Evolutionary conservation across 345 rosid species (phyloP).

Genomic region (Hevea brasiliensis): DNA sequence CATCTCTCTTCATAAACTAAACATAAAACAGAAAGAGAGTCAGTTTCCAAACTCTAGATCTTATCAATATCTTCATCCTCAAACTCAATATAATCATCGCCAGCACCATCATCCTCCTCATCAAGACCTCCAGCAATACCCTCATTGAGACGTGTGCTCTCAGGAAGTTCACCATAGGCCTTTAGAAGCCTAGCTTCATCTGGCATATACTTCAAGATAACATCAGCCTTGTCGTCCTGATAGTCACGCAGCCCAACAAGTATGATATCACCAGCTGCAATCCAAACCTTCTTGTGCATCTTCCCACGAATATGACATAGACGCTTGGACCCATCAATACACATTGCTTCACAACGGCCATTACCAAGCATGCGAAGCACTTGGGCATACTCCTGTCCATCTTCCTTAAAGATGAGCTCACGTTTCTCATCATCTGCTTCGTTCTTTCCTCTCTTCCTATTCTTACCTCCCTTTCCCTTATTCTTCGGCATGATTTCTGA

Average conservation of each 20-base stretch:
- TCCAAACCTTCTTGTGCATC: conserved; percentile 92
- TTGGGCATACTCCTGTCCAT: conserved; percentile 73
- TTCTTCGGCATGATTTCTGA: conserved; percentile 66
- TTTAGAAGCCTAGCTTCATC: conserved; percentile 78
- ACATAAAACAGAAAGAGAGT: background rate
- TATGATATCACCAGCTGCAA: conserved; percentile 75
- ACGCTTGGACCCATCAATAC: conserved; percentile 64
- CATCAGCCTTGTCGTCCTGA: conserved; percentile 85
- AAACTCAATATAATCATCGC: conserved; percentile 69
- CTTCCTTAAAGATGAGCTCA: conserved; percentile 80
- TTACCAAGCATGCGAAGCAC: conserved; percentile 79
- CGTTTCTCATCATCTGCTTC: conserved; percentile 78
- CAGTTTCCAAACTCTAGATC: conserved; percentile 33
- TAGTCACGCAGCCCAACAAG: conserved; percentile 76
- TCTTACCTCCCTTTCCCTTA: conserved; percentile 89
- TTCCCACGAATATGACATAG: conserved; percentile 77
- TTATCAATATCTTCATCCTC: conserved; percentile 82
- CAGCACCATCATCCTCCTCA: conserved; percentile 52
- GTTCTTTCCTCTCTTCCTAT: conserved; percentile 84
- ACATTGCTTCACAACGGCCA: conserved; percentile 69
- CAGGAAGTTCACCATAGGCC: conserved; percentile 80
- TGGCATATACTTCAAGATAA: conserved; percentile 78
- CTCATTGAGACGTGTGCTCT: conserved; percentile 61
- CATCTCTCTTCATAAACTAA: conserved; percentile 2
- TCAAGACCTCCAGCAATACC: conserved; percentile 62